Evolutionary conservation across 345 rosid species (phyloP), one percentile per base, ranked within the genome.

Genomic region (Syzygium aqueum): DNA sequence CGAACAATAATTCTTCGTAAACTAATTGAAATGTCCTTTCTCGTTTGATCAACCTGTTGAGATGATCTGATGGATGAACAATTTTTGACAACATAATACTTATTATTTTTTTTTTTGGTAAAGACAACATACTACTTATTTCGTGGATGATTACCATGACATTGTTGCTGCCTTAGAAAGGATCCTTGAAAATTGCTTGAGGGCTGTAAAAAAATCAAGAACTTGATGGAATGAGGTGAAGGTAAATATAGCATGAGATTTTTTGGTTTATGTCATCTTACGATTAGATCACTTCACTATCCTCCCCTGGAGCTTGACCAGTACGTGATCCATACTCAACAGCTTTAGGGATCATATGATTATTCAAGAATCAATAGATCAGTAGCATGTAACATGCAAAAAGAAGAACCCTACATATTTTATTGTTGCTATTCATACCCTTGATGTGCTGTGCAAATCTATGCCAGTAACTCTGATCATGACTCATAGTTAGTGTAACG

Each of bases 211-310:
- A 83, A 84, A 63, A 22, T 40, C 57, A 37, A 67, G 52, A 84
- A 77, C 23, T 28, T 28, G n/a, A 46, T 27, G 21, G 8, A 86
- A 52, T n/a, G 30, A 33, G 25, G 19, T 7, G 28, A 40, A 49
- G 27, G 52, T 77, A 77, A 56, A 56, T 11, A 0, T 0, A 56
- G 61, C 8, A 56, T 4, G 61, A 22, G 0, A 30, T 9, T 54
- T 54, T 49, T 12, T 49, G 61, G 61, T 51, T 52, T 22, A 37
- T 27, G 53, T 86, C 89, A 82, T 90, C 96, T 94, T 94, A 97
- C 99, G 93, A 95, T 91, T 96, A 88, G 89, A 95, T 97, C 87
- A 97, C 98, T 93, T 96, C 99, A 92, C 99, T 96, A 80, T 97
- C 97, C 33, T 97, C 98, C 84, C 98, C 99, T 15, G 95, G 96